Evolutionary conservation across 768 basidiomycete genomes (phyloP), one percentile per base, ranked within the genome.

Genomic region (Tricholoma saponaceum): DNA sequence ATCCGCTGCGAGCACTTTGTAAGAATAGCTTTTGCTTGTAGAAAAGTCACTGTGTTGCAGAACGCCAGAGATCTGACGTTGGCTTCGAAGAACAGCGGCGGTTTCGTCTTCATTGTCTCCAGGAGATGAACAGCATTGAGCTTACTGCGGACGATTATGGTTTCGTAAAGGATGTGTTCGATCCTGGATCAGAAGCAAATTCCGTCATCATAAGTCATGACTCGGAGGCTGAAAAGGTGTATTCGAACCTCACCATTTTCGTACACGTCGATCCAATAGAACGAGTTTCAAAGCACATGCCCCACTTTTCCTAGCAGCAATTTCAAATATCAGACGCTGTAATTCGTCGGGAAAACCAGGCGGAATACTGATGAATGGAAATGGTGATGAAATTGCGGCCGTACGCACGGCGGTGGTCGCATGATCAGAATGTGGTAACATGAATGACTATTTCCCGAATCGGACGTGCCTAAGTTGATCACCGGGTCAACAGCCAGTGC

Each of bases 81-180:
- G 14, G 60, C 23, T 1, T 50, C 39, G 30, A 63, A 55, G 44
- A 60, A 60, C 23, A 41, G 52, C 35, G 32, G 54, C 4, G 62
- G 60, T 41, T 63, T 65, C 9, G 60, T 52, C 9, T 52, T 25
- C 22, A 67, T 56, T 12, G 62, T 62, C 18, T 59, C 51, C 28
- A 66, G 57, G 14, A 72, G 58, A n/a, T 58, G 58, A 1, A 50
- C 51, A 9, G 65, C 67, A 3, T 65, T 54, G 26, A 54, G 54
- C 8, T 65, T 52, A 44, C 54, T 63, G 9, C 60, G 66, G 47
- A 71, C 28, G 28, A 68, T 61, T 16, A 72, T 59, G 51, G 64
- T 66, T 60, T 66, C 62, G 33, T 70, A 70, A 10, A 70, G 57
- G 25, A 71, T 67, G 20, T 66, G 69, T 35, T 67, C 62, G 37